A percentile compares a stretch with the other conserved stretches of the same genome.
phyloP scores from a whole-genome alignment of 352 stramenopile species.

The Pythium biforme region DNA sequence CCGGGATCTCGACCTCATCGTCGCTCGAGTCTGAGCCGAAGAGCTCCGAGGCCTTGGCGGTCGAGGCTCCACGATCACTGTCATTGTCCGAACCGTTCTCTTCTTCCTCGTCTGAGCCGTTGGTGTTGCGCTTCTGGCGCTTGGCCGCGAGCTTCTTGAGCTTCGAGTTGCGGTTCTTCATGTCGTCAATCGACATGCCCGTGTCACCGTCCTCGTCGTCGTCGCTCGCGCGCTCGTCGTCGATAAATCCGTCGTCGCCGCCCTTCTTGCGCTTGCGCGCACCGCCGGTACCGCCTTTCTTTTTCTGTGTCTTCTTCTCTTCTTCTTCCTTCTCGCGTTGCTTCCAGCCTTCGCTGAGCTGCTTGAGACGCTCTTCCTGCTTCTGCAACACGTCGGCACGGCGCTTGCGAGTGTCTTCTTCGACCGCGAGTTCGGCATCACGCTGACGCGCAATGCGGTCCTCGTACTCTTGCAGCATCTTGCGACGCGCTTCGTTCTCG shows the following conservation, averaged over 20 bases:
- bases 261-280: conserved; percentile 76
- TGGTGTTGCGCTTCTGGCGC: conserved; percentile 66
- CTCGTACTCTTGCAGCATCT: conserved; percentile 81
- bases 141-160: conserved; percentile 88
- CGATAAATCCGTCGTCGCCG: conserved; percentile 58
- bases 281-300: conserved; percentile 28
- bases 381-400: conserved; percentile 73
- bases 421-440: conserved; percentile 41
- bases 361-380: conserved; percentile 81
- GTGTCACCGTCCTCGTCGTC: conserved; percentile 58
- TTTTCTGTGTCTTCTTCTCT: conserved; percentile 73
- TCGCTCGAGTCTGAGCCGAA: conserved; percentile 86
- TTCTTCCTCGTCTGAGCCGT: conserved; percentile 66
- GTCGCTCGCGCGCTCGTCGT: conserved; percentile 58
- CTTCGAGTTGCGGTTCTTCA: conserved; percentile 87
- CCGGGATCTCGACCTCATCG: conserved; percentile 29
- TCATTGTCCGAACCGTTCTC: conserved; percentile 39
- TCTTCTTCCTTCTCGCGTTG: conserved; percentile 81
- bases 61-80: background rate
- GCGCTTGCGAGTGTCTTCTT: conserved; percentile 62
- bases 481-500: conserved; percentile 80
- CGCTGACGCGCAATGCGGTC: conserved; percentile 70
- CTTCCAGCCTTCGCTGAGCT: conserved; percentile 80
- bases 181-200: conserved; percentile 85
- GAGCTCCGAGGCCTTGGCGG: conserved; percentile 49